phyloP scores from a whole-genome alignment of 2,329 filamentous ascomycete genomes.

The Cercospora sp. region DNA sequence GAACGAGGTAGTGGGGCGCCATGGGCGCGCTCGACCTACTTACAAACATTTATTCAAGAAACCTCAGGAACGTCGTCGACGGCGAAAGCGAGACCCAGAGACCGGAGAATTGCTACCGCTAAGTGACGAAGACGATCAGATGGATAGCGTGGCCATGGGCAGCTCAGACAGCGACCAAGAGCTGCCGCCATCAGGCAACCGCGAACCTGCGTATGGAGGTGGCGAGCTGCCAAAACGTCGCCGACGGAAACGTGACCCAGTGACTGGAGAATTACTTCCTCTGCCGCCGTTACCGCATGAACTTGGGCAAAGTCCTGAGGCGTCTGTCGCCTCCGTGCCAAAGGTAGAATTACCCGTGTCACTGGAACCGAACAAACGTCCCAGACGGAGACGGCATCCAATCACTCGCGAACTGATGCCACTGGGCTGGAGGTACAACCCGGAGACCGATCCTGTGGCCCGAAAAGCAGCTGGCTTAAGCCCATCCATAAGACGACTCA shows the following conservation, averaged over 20 bases:
- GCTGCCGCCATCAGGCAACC: neutral
- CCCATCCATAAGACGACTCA: constrained; percentile 17
- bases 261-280: constrained; percentile 35
- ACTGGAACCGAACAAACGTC: constrained; percentile 25
- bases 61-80: constrained; percentile 20
- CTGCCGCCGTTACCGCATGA: constrained; percentile 16
- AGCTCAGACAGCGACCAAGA: constrained; percentile 20
- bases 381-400: constrained; percentile 34
- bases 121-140: constrained; percentile 27
- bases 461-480: constrained; percentile 14
- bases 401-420: constrained; percentile 37
- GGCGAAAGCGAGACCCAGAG: constrained; percentile 33
- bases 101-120: constrained; percentile 36
- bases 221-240: constrained; percentile 25
- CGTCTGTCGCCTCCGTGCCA: neutral
- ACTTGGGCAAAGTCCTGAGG: neutral
- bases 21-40: constrained; percentile 37
- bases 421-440: constrained; percentile 35
- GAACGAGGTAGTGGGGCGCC: constrained; percentile 20
- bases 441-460: constrained; percentile 12
- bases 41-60: constrained; percentile 35
- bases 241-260: constrained; percentile 34
- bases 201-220: neutral
- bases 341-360: neutral
- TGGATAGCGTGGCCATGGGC: neutral